These are phyloP conservation scores for Phialophora verrucosa DNA, from an alignment of 2,329 filamentous ascomycete genomes.

Conservation along the genomic window DNA sequence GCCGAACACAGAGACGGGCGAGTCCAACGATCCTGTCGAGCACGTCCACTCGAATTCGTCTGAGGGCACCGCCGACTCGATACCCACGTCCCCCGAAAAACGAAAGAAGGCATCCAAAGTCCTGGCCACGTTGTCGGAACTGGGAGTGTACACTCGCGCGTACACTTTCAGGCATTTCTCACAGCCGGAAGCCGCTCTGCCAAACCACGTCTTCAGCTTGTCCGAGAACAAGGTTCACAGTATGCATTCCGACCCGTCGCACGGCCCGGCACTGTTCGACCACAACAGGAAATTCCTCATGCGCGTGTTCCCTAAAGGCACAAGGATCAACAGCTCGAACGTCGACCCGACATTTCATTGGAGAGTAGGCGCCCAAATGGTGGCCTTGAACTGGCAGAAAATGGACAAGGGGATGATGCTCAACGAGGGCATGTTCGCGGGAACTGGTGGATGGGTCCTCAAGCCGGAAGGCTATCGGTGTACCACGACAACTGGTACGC, in stretches of 20 bases:
- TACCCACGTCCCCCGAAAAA: constrained; percentile 40
- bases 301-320: constrained; percentile 84
- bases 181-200: constrained; percentile 63
- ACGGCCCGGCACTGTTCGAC: constrained; percentile 68
- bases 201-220: constrained; percentile 68
- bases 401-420: constrained; percentile 95
- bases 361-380: constrained; percentile 87
- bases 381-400: constrained; percentile 92
- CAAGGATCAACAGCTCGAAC: constrained; percentile 83
- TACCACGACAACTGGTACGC: neutral
- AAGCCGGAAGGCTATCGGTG: constrained; percentile 78
- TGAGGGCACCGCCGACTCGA: constrained; percentile 45
- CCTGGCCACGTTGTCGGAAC: constrained; percentile 70
- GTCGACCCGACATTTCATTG: constrained; percentile 84
- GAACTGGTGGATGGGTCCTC: constrained; percentile 79
- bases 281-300: constrained; percentile 85
- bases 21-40: constrained; percentile 40
- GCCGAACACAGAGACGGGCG: constrained; percentile 51
- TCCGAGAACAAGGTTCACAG: constrained; percentile 71
- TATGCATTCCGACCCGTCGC: constrained; percentile 58
- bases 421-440: constrained; percentile 89
- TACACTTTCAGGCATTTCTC: constrained; percentile 78
- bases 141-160: constrained; percentile 86
- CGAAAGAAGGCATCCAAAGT: constrained; percentile 65
- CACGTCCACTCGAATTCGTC: constrained; percentile 44